phyloP scores from a whole-genome alignment of 1,284 basidiomycete species.

The Kwoniella shivajii region DNA sequence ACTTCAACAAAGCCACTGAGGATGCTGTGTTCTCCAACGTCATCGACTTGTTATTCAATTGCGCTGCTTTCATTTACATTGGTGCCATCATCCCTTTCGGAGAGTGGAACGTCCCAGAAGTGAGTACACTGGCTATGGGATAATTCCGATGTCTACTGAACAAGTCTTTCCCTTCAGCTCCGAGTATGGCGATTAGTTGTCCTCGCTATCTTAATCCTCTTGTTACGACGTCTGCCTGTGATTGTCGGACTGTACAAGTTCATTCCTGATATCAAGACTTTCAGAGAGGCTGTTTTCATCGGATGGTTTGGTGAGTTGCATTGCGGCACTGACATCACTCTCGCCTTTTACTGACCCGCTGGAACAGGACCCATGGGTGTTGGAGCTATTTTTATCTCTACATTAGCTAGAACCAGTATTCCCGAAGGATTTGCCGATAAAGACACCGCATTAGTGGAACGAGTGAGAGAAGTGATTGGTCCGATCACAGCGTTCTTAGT shows the following conservation, averaged over 20 bases:
- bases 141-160: background rate
- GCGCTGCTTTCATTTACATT: constrained; percentile 87
- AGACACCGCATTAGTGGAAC: constrained; percentile 62
- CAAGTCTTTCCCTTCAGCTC: constrained; percentile 53
- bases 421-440: constrained; percentile 59
- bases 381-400: constrained; percentile 86
- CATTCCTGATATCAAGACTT: constrained; percentile 91
- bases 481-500: constrained; percentile 92
- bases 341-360: background rate
- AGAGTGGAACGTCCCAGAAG: constrained; percentile 67
- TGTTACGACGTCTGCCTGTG: constrained; percentile 78
- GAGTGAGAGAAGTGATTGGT: constrained; percentile 74
- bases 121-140: constrained; percentile 15
- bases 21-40: constrained; percentile 94
- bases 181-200: constrained; percentile 80
- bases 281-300: constrained; percentile 74
- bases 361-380: constrained; percentile 73
- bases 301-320: constrained; percentile 78
- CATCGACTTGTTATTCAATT: constrained; percentile 83
- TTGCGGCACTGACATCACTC: background rate
- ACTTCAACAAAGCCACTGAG: constrained; percentile 95
- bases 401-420: constrained; percentile 73
- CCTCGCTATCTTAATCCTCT: constrained; percentile 73
- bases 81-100: constrained; percentile 93
- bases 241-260: constrained; percentile 80